phyloP scores from a whole-genome alignment of 73 alveolate species.

The Paramecium bursaria region DNA sequence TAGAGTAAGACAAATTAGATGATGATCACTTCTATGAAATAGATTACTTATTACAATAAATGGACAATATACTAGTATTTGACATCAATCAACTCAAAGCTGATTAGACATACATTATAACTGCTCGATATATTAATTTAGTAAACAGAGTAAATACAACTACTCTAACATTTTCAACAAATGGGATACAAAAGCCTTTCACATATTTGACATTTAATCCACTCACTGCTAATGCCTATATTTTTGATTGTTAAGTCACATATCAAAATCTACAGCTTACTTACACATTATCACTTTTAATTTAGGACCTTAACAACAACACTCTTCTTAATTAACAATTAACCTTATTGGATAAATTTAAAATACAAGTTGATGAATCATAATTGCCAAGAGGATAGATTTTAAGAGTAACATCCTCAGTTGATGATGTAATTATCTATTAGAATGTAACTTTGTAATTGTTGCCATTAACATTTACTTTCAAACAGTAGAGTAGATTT shows the following conservation, averaged over 20 bases:
- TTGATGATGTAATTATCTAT: neutral
- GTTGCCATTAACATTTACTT: neutral
- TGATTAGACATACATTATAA: conserved; percentile 21
- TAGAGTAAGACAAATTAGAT: too few species aligned
- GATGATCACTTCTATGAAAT: too few species aligned
- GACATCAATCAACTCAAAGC: too few species aligned
- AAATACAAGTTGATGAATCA: neutral
- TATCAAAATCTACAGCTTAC: neutral
- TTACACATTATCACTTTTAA: neutral
- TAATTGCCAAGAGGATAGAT: neutral
- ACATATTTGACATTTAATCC: neutral
- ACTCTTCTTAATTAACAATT: neutral
- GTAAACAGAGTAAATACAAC: neutral
- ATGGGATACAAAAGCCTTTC: neutral
- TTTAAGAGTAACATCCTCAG: neutral
- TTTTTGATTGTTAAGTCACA: conserved; percentile 24
- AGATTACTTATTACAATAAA: neutral
- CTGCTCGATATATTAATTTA: conserved; percentile 3
- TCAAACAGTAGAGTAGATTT: neutral
- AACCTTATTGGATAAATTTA: neutral
- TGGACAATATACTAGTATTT: neutral
- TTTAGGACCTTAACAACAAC: neutral
- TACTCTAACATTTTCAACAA: neutral
- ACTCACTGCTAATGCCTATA: neutral
- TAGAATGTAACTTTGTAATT: neutral